Evolutionary conservation across 2,329 filamentous ascomycete species (phyloP), one percentile per base, ranked within the genome.

Genomic region (Exophiala dermatitidis): DNA sequence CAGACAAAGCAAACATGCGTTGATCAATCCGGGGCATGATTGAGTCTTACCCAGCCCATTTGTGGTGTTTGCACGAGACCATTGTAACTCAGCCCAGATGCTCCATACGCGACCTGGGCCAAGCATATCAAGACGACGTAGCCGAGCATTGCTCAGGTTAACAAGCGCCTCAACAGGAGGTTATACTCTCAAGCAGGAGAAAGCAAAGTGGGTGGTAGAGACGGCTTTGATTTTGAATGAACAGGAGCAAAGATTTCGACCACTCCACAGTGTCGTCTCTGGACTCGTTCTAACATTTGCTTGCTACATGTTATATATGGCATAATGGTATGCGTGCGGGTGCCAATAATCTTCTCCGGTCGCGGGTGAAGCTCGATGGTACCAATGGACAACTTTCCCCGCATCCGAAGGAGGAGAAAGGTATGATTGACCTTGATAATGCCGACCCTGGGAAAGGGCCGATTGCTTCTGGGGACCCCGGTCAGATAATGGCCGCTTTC

Each of bases 11-110:
- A 19, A 19, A 19, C 19, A 19, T 19, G 19, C 19, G 19, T 19
- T 19, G 19, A 19, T 19, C 19, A 19, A 19, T 19, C 19, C 19
- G 19, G 19, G 2, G 19, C 19, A 19, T 19, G 19, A 19, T 19
- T 5, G 32, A 9, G n/a, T 26, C 54, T 53, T 50, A 56, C 54
- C 55, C 58, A 60, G 30, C 58, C 58, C 58, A 58, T 60, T 19
- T 55, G 52, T 31, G 58, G 58, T 5, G 58, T 60, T 10, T 58
- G 50, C 12, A 50, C 50, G 5, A 58, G 50, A 9, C 50, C 58
- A 52, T 60, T 60, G 42, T 60, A 60, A 29, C 54, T 57, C 2
- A 59, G 48, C 12, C 50, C 48, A 19, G 50, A 31, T 5, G 54
- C 53, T 2, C 36, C 48, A 12, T 48, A 34, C 7, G 47, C 41